Conservation (phyloP, 2,329 filamentous ascomycete species). For the Penicillium sp. region DNA sequence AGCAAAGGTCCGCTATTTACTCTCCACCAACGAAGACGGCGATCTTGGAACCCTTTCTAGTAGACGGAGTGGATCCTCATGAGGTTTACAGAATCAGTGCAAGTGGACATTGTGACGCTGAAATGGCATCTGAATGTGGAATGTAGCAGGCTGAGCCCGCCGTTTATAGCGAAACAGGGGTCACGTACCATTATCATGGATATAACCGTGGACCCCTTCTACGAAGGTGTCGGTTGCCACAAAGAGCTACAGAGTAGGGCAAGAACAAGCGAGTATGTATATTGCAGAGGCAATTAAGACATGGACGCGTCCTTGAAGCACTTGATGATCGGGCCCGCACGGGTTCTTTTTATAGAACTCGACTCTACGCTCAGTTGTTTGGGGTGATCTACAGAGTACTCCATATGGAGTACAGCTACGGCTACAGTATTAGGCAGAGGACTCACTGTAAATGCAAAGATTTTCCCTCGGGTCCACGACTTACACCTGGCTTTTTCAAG, state of each 20-base stretch:
- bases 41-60: no score
- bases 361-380: neutral
- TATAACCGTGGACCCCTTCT: neutral
- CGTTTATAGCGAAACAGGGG: neutral
- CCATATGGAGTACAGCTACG: no score
- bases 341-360: neutral
- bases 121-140: neutral
- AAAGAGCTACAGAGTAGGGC: neutral
- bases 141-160: neutral
- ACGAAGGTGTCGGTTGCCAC: no score
- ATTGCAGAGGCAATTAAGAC: neutral
- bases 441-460: neutral
- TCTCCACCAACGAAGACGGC: no score
- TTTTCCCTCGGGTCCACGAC: neutral
- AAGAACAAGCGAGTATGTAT: neutral
- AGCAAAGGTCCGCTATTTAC: no score
- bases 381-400: neutral
- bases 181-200: no score
- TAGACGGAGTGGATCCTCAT: no score
- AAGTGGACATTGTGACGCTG: neutral
- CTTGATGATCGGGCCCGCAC: neutral
- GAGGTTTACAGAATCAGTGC: no score
- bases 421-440: neutral
- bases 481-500: conserved; percentile 7
- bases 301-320: neutral